Percentiles rank a stretch among this genome's conserved stretches.
phyloP scores from a whole-genome alignment of 108 stramenopile species.

The Schizochytrium sp. region DNA sequence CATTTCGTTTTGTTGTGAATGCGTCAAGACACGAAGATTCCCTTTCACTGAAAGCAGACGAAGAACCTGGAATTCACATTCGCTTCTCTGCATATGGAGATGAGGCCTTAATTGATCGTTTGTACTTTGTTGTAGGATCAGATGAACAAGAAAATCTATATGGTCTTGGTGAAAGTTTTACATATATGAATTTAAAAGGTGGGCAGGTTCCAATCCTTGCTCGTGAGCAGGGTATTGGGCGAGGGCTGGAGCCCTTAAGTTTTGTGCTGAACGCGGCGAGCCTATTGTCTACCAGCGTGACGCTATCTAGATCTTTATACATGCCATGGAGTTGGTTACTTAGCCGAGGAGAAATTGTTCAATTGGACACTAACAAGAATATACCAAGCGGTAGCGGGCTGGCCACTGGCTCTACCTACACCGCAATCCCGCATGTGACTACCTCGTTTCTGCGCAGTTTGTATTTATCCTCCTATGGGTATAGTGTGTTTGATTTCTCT shows the following conservation, averaged over 20 bases:
- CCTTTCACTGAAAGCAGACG: not conserved
- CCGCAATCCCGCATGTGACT: slow-evolving; percentile 43
- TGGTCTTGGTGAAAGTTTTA: slow-evolving; percentile 48
- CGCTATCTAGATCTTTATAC: not conserved
- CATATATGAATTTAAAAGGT: slow-evolving; percentile 49
- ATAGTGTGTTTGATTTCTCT: slow-evolving; percentile 25
- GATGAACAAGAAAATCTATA: slow-evolving; percentile 6
- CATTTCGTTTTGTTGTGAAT: slow-evolving; percentile 11
- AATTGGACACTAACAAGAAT: no score
- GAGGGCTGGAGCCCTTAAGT: slow-evolving; percentile 57
- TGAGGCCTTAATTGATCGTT: not conserved
- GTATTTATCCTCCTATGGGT: not conserved
- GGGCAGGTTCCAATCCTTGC: slow-evolving; percentile 25
- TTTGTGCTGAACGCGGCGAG: not conserved
- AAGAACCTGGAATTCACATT: not conserved
- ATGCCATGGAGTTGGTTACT: no score
- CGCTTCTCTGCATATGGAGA: not conserved
- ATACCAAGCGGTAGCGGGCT: not conserved
- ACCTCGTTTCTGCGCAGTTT: not conserved
- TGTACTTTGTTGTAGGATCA: not conserved
- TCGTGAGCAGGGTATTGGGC: slow-evolving; percentile 62
- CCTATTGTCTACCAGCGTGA: not conserved
- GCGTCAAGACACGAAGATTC: not conserved
- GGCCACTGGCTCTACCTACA: slow-evolving; percentile 45
- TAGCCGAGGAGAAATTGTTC: no score